Base-by-base conservation (phyloP, 2,329 filamentous ascomycete species). In the Rhexocercosporidium sp. region DNA sequence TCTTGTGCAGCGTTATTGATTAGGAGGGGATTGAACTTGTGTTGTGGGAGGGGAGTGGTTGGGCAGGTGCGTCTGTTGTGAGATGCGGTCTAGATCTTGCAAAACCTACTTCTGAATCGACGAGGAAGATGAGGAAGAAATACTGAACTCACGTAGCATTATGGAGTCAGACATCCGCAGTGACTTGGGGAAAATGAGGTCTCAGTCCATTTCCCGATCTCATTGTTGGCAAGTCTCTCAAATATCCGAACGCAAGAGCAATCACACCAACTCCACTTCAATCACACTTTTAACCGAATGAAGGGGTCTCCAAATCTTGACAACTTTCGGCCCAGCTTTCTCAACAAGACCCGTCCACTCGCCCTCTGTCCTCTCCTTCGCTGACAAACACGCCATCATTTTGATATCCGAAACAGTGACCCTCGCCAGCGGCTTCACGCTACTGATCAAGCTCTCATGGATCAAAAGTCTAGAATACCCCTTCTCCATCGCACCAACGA, bases 391-490 rank as follows among this genome's bases (percentile, higher is more conserved):
- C 1, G 74, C 74, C 75, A 80, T 76, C 77, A 80, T 78, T 4
- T 74, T 74, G 0, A 81, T 66, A 62, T 81, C 79, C n/a, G 77
- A 75, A 0, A 72, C 74, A 1, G 77, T 77, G 1, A 78, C 77
- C 14, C 75, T 72, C 4, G 71, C 66, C 20, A 74, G 73, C 0
- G 77, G 75, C 46, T 74, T 77, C 5, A 73, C 37, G 4, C 69
- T 71, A 27, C 70, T 76, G 6, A 79, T 70, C 20, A 80, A 65
- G 29, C 74, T 74, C 73, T 81, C 74, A 56, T 80, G 75, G 3
- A 81, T 73, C 1, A 81, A 67, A 16, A 81, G 61, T 51, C 69
- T 77, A 0, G 78, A 80, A 61, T 80, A 80, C 0, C 76, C 78
- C 20, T 54, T 51, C 22, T 75, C 71, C 74, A 78, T 78, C 0